Percentiles rank a stretch among this genome's conserved stretches.
phyloP scores from a whole-genome alignment of 208 protist species.

The Wallacemonas collosoma region DNA sequence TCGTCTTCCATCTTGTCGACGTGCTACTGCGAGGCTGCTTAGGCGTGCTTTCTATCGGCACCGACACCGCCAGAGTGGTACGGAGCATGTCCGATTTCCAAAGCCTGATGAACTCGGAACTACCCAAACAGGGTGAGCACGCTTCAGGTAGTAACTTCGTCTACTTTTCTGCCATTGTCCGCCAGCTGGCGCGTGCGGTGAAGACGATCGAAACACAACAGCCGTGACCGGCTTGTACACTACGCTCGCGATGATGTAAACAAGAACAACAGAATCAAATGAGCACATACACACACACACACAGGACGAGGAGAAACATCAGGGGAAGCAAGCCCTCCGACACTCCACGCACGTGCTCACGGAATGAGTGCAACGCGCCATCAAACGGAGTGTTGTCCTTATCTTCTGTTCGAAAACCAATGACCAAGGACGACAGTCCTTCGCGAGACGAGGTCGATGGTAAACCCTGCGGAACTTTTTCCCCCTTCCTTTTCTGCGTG shows the following conservation, averaged over 20 bases:
- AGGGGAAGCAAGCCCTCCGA: background rate
- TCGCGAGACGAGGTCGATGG: no score
- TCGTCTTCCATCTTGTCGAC: slow-evolving; percentile 89
- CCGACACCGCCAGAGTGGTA: slow-evolving; percentile 35
- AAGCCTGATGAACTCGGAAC: slow-evolving; percentile 73
- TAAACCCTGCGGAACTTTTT: no score
- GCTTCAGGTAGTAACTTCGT: slow-evolving; percentile 87
- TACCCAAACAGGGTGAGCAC: slow-evolving; percentile 88
- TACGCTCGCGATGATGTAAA: background rate
- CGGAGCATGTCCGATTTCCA: slow-evolving; percentile 77
- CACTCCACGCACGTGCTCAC: background rate
- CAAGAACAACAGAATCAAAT: background rate
- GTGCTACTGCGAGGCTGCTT: slow-evolving; percentile 80
- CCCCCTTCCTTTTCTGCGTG: no score
- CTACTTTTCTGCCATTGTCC: slow-evolving; percentile 78
- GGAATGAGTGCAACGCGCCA: no score
- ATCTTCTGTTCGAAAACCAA: no score
- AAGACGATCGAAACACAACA: slow-evolving; percentile 14
- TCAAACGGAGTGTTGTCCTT: no score
- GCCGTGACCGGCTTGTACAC: background rate
- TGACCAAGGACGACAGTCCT: no score
- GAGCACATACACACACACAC: background rate
- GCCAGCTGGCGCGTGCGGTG: slow-evolving; percentile 63
- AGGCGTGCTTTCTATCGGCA: slow-evolving; percentile 75
- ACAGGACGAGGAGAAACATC: background rate